Conservation (phyloP, 2,329 filamentous ascomycete species). For the Septoria petroselini region DNA sequence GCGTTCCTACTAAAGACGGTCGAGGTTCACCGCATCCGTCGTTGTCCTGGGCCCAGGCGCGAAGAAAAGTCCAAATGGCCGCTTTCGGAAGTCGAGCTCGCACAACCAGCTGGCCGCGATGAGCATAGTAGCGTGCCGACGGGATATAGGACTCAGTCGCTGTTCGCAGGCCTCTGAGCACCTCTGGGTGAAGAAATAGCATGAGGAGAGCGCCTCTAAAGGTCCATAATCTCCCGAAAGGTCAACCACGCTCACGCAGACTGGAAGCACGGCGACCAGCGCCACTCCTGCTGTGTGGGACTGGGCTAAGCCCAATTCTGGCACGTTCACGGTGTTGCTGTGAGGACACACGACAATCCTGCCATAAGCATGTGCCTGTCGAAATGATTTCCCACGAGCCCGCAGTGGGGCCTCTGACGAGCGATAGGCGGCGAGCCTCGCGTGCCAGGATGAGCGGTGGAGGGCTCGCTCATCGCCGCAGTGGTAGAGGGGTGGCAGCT, state of each 20-base stretch:
- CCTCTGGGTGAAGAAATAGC: conserved; percentile 27
- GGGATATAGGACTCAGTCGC: conserved; percentile 27
- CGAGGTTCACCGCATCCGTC: conserved; percentile 36
- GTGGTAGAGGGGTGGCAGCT: background rate
- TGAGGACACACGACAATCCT: conserved; percentile 9
- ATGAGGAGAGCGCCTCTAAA: conserved; percentile 24
- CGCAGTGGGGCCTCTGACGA: conserved; percentile 26
- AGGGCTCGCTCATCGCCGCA: conserved; percentile 18
- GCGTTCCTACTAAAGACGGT: conserved; percentile 32
- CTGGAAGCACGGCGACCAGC: conserved; percentile 32
- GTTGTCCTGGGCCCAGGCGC: conserved; percentile 34
- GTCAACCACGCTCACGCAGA: conserved; percentile 30
- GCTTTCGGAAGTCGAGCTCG: conserved; percentile 35
- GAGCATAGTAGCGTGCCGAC: conserved; percentile 23
- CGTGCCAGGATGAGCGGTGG: conserved; percentile 21
- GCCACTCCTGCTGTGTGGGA: conserved; percentile 36
- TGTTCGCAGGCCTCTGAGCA: conserved; percentile 26
- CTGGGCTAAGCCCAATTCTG: conserved; percentile 27
- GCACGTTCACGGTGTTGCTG: conserved; percentile 24
- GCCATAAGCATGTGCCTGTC: conserved; percentile 24
- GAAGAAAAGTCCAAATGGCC: conserved; percentile 31
- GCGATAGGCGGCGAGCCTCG: conserved; percentile 31
- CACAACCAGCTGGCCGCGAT: conserved; percentile 18
- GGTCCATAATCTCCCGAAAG: conserved; percentile 33
- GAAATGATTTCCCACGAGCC: conserved; percentile 25